These are phyloP conservation scores for Malus sieversii DNA, from an alignment of 306 rosid genomes.

Conservation along the genomic window DNA sequence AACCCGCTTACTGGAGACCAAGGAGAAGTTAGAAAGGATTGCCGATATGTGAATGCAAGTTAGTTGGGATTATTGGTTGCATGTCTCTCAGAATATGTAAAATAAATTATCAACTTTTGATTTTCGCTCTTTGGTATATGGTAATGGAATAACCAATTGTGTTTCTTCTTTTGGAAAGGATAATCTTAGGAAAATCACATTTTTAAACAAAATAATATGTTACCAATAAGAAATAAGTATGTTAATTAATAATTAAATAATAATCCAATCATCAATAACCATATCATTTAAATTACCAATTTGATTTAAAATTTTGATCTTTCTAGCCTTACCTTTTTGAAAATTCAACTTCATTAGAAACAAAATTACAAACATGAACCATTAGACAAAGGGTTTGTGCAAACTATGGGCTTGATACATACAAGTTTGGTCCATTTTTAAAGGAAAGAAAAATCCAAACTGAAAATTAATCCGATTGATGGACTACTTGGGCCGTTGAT, in stretches of 20 bases:
- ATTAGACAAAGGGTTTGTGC: neutral
- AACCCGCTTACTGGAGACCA: slow-evolving; percentile 49
- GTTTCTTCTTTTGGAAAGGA: neutral
- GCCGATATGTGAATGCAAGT: slow-evolving; percentile 47
- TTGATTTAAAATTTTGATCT: too few relatives aligned
- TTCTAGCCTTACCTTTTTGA: fast-evolving
- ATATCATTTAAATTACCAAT: too few relatives aligned
- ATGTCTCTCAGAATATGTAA: neutral
- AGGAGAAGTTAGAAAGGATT: slow-evolving; percentile 77
- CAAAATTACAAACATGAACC: neutral
- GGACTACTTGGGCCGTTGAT: too few relatives aligned
- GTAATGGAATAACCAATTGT: neutral
- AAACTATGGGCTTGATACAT: neutral
- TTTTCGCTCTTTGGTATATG: neutral
- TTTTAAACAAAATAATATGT: too few relatives aligned
- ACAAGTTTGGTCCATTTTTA: neutral
- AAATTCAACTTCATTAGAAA: neutral
- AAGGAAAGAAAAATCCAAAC: too few relatives aligned
- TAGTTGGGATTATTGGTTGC: neutral
- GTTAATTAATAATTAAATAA: too few relatives aligned
- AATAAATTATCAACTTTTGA: neutral
- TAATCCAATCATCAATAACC: too few relatives aligned
- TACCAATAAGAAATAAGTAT: too few relatives aligned
- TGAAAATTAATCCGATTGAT: too few relatives aligned
- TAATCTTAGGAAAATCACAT: fast-evolving